phyloP scores from a whole-genome alignment of 1,284 basidiomycete genomes.

The Sparassis latifolia region DNA sequence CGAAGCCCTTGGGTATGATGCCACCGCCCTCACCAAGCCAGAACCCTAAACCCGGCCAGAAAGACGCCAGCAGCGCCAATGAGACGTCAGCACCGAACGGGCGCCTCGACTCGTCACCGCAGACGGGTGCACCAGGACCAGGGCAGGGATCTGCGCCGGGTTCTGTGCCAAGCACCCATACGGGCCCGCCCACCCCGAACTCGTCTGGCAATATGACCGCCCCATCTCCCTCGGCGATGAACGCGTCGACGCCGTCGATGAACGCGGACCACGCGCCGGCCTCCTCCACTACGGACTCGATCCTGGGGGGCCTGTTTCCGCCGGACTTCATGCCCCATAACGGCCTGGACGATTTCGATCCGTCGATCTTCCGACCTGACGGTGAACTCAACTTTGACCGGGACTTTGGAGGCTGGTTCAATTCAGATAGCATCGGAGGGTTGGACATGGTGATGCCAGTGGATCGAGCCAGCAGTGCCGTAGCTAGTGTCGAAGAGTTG shows the following conservation, averaged over 20 bases:
- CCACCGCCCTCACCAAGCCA: constrained; percentile 43
- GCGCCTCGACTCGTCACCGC: constrained; percentile 40
- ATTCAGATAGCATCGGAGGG: constrained; percentile 21
- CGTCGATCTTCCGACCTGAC: constrained; percentile 34
- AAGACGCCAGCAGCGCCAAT: constrained; percentile 13
- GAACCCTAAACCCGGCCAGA: constrained; percentile 19
- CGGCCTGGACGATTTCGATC: constrained; percentile 38
- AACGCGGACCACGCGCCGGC: constrained; percentile 11
- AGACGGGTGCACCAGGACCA: constrained; percentile 29
- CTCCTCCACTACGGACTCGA: constrained; percentile 3
- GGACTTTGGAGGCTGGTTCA: constrained; percentile 67
- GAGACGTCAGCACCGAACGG: neutral
- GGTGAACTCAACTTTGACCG: constrained; percentile 53
- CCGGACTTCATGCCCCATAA: constrained; percentile 2
- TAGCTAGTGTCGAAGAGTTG: no score
- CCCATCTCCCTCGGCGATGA: constrained; percentile 37
- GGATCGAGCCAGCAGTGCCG: no score
- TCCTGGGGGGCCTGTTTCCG: constrained; percentile 4
- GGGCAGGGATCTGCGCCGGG: constrained; percentile 1
- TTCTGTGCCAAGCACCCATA: constrained; percentile 14
- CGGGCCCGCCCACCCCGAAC: constrained; percentile 45
- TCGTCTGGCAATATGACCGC: constrained; percentile 32
- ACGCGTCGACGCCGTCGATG: constrained; percentile 11
- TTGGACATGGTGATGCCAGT: neutral
- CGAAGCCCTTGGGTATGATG: constrained; percentile 36